A percentile compares a stretch with the other conserved stretches of the same genome.
Conservation (phyloP, 139 green algal genomes). For the Picochlorum sp. region DNA sequence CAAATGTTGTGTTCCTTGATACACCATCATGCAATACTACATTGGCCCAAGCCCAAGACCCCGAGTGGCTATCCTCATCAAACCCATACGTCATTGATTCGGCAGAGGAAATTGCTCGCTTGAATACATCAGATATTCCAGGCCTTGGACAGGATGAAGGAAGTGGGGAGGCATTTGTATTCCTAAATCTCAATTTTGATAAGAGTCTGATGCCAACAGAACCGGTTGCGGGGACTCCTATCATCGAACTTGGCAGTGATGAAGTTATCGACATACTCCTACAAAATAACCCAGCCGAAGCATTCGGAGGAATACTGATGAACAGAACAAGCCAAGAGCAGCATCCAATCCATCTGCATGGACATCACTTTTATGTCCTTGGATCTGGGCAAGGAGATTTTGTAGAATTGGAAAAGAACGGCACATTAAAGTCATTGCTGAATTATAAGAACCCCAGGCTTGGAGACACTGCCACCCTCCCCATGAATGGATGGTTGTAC, state of each 20-base stretch:
- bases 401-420: constrained; percentile 1
- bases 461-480: constrained; percentile 18
- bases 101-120: neutral
- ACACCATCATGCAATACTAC: constrained; percentile 14
- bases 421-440: neutral
- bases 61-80: neutral
- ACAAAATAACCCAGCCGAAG: constrained; percentile 33
- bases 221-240: constrained; percentile 14
- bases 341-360: constrained; percentile 57
- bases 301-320: constrained; percentile 13
- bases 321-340: constrained; percentile 32
- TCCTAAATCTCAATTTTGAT: constrained; percentile 7
- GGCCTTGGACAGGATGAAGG: neutral
- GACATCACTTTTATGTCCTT: constrained; percentile 42
- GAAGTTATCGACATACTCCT: constrained; percentile 19
- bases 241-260: constrained; percentile 10
- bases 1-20: neutral
- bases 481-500: neutral
- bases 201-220: constrained; percentile 14
- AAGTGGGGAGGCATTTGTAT: constrained; percentile 1
- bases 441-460: constrained; percentile 5
- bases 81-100: neutral
- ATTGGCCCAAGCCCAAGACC: neutral
- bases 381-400: constrained; percentile 20
- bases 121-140: neutral